phyloP scores from a whole-genome alignment of 1,284 basidiomycete genomes.

The Phenoliferia sp. region DNA sequence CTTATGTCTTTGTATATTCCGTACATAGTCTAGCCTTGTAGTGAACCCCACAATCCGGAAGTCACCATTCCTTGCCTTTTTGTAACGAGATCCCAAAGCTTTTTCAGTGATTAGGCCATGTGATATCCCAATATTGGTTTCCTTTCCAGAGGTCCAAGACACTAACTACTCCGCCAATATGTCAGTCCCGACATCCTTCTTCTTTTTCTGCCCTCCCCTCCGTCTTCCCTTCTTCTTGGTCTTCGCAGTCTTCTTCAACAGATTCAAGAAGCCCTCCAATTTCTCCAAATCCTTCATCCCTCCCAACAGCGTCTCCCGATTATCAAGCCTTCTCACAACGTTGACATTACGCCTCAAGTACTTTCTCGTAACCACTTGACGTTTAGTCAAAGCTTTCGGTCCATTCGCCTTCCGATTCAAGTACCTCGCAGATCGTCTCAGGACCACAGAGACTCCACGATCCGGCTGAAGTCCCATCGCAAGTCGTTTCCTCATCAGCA shows the following conservation, averaged over 20 bases:
- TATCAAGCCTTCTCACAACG: background rate
- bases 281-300: background rate
- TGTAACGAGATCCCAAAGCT: too few species aligned
- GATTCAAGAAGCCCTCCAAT: background rate
- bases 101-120: too few species aligned
- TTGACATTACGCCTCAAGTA: background rate
- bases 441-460: background rate
- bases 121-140: too few species aligned
- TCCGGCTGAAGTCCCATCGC: slow-evolving; percentile 21
- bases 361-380: background rate
- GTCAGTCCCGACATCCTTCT: too few species aligned
- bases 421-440: slow-evolving; percentile 9
- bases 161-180: too few species aligned
- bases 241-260: background rate
- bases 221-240: background rate
- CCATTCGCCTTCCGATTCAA: background rate
- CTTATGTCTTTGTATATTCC: background rate
- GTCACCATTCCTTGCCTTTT: too few species aligned
- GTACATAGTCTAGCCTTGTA: background rate
- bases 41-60: too few species aligned
- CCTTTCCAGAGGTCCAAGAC: too few species aligned
- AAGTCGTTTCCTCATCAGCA: slow-evolving; percentile 7
- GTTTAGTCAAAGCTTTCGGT: background rate
- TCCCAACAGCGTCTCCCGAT: background rate
- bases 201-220: background rate